Evolutionary conservation across 768 basidiomycete genomes (phyloP).

Genomic region (Naganishia vaughanmartiniae): DNA sequence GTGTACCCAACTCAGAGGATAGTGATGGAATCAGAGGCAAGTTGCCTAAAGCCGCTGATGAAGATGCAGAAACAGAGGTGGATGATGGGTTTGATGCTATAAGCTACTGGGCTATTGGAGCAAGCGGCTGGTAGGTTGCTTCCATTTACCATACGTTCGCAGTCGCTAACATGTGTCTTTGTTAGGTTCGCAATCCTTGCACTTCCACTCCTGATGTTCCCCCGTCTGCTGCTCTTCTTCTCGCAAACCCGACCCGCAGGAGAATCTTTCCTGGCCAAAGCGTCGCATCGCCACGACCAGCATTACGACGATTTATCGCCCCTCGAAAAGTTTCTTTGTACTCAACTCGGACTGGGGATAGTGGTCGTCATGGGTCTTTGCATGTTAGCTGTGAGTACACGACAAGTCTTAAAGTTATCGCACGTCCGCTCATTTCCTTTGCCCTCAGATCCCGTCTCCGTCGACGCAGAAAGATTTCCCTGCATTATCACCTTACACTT

Average conservation of each 20-base stretch:
- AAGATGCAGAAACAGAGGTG: slow-evolving; percentile 23
- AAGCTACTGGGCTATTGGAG: slow-evolving; percentile 43
- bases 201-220: slow-evolving; percentile 48
- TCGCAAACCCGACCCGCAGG: slow-evolving; percentile 36
- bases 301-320: slow-evolving; percentile 49
- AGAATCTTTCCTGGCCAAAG: slow-evolving; percentile 24
- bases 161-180: not conserved
- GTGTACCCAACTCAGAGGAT: not conserved
- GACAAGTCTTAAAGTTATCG: not conserved
- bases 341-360: slow-evolving; percentile 31
- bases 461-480: slow-evolving; percentile 19
- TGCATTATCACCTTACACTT: slow-evolving; percentile 23
- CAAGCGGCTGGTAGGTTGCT: slow-evolving; percentile 43
- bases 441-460: slow-evolving; percentile 24
- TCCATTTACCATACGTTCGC: not conserved
- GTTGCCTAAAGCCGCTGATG: not conserved
- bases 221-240: slow-evolving; percentile 50
- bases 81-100: slow-evolving; percentile 48
- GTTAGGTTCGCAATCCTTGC: slow-evolving; percentile 45
- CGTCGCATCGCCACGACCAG: slow-evolving; percentile 28
- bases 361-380: slow-evolving; percentile 27
- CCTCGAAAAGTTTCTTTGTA: slow-evolving; percentile 43
- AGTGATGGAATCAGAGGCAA: slow-evolving; percentile 2
- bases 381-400: slow-evolving; percentile 4
- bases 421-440: not conserved